Base-by-base conservation (phyloP, 1,139 yeast species). In the Schizosaccharomyces versatilis region DNA sequence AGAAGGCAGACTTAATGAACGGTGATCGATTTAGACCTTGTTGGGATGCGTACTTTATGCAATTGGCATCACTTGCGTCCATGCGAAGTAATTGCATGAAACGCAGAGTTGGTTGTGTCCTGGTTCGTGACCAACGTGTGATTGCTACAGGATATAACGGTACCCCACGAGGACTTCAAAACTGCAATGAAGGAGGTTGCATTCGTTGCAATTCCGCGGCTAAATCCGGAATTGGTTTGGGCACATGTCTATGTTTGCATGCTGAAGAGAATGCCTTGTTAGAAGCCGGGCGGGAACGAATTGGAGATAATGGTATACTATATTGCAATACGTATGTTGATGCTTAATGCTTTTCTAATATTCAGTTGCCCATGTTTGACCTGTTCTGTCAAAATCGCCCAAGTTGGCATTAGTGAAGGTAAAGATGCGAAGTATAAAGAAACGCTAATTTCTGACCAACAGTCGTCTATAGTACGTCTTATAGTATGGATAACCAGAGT, bases 81-180 rank as follows among this genome's bases (percentile, higher is more conserved):
- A 72, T 81, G 55, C 71, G 99, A 60, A 80, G 94, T 41, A 93
- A 90, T 62, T 93, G 98, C 69, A 93, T 90, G 98, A 93, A 90
- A 66, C 73, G 98, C 57, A 73, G 95, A 57, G 98, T 90, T 1
- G 98, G 98, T 0, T 88, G 97, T 67, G 97, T 93, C 2, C 76
- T 90, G 38, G 96, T 85, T 0, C 74, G 88, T 55, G 93, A 84
- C 55, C 79, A 78, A 53, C 71, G 96, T 55, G 95, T 90, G 41
- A 75, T 93, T 39, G 94, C 98, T 1, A 90, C 98, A 0, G 99
- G 98, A 0, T 90, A 93, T 67, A 90, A 90, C 64, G 98, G 99
- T 1, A 90, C 99, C 0, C 97, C 98, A 10, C 74, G 95, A 47
- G 85, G 88, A 58, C 69, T 85, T 62, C 71, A 73, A 38, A 90